Evolutionary conservation across 768 basidiomycete species (phyloP).

Genomic region (Phaeotremella skinneri): DNA sequence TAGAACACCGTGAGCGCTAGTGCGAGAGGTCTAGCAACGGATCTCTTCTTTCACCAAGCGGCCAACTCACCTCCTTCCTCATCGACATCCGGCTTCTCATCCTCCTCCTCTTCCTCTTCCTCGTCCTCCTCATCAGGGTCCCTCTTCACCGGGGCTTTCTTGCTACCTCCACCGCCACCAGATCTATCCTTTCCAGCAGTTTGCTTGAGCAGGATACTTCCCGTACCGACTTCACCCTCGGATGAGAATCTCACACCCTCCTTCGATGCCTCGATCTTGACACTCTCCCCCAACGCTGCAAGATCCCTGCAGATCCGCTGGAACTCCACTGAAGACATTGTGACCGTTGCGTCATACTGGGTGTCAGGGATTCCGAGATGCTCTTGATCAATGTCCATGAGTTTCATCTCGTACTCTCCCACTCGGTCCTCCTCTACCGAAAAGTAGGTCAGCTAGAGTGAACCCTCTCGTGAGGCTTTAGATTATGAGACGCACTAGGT

Average conservation of each 20-base stretch:
- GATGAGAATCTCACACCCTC: conserved; percentile 89
- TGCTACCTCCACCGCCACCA: conserved; percentile 20
- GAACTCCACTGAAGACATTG: conserved; percentile 83
- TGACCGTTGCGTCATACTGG: conserved; percentile 89
- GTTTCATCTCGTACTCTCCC: conserved; percentile 97
- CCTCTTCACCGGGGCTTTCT: conserved; percentile 45
- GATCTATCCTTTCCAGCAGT: conserved; percentile 48
- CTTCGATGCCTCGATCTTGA: conserved; percentile 91
- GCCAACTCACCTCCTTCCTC: conserved; percentile 48
- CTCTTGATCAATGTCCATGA: conserved; percentile 98
- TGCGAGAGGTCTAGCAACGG: no score
- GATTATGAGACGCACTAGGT: conserved; percentile 61
- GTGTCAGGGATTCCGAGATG: conserved; percentile 94
- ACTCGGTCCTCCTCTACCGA: conserved; percentile 79
- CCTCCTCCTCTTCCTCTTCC: conserved; percentile 55
- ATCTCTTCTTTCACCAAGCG: no score
- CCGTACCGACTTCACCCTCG: conserved; percentile 93
- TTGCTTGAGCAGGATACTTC: conserved; percentile 77
- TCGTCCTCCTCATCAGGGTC: conserved; percentile 51
- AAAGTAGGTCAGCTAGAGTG: conserved; percentile 7
- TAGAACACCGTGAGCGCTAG: background rate
- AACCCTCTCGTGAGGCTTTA: background rate
- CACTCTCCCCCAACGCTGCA: conserved; percentile 82
- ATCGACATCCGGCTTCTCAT: conserved; percentile 54
- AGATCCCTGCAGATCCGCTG: conserved; percentile 89